Base-by-base conservation (phyloP, 805 yeast species). In the Kluyveromyces wickerhamii region DNA sequence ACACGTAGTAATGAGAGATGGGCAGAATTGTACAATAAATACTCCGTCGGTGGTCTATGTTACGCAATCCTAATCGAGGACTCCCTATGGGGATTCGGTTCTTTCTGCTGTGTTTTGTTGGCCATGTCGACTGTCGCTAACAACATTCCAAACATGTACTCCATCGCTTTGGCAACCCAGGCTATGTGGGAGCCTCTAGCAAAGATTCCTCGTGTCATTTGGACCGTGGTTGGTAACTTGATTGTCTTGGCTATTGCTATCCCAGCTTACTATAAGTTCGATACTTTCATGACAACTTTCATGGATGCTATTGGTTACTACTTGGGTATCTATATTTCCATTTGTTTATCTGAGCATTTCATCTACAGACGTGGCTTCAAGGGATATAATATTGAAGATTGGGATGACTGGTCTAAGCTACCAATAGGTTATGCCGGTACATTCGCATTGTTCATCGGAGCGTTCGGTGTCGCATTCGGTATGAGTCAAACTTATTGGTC, bases 131-230 rank as follows among this genome's bases (percentile, higher is more conserved):
- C 95, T 21, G 80, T 88, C 38, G 79, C 95, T 45, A 86, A 85
- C 70, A 87, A 86, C 66, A 76, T 87, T 59, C 96, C 96, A 60
- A 87, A 86, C 67, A 78, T 86, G 81, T 88, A 88, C 68, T 84
- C 96, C 17, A 74, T 86, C 50, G 88, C 86, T 26, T 69, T 88
- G 53, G 78, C 87, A 45, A 86, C 87, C 22, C 96, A 88, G 65
- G 76, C 92, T 28, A 64, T 82, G 49, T 82, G 89, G 82, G 74
- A 81, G 37, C 75, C 74, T 43, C 72, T 87, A 52, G 67, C 76
- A 27, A 72, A 67, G 52, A 66, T 88, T 39, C 96, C 96, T 52
- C 76, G 96, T 69, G 71, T 80, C 34, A 46, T 77, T 32, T 87
- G 95, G 95, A 79, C 95, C 27, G 47, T 82, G 30, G 56, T 66